Base-by-base conservation (phyloP, 108 stramenopile genomes). In the Schizochytrium sp. region DNA sequence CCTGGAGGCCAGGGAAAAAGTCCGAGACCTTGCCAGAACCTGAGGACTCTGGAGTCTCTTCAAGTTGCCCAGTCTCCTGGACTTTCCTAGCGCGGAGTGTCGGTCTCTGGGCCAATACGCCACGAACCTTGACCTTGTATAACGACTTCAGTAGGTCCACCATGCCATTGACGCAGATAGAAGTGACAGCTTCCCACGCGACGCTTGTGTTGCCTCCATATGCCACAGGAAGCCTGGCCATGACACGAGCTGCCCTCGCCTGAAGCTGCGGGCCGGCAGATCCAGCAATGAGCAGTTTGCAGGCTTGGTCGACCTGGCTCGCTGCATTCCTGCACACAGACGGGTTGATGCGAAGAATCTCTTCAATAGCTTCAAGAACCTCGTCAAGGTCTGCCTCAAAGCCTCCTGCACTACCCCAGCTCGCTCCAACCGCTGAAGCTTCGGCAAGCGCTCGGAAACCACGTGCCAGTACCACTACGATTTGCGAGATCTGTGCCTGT, bases 361-460 rank as follows among this genome's bases (percentile, higher is more conserved):
- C 50, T n/a, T 17, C 55, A 38, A 40, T 50, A 8, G 76, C 47
- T 0, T 55, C 15, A 10, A 83, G 47, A 13, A 47, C 28, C 28
- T 47, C 10, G 7, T 55, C 53, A 0, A 83, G 50, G 53, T 47
- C 76, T 7, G 47, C 0, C 10, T 8, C 50, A 8, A 69, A 44
- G 12, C 44, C 64, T 8, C 64, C 64, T 8, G 64, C 19, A 28
- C 15, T 40, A 38, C 15, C 76, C 47, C 76, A 83, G 53, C 53
- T 55, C 15, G 53, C 5, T 5, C 47, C 50, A 0, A 0, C 47
- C 5, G 76, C 47, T 5, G 47, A n/a, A 40, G 47, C 76, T 38
- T 83, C 76, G 47, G 53, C 50, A 47, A 50, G 5, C 50, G 50
- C 76, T 47, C 76, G 76, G 17, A 83, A 53, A 38, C 76, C 76